Base-by-base conservation (phyloP, 768 basidiomycete genomes). In the Pleurotus platypus region DNA sequence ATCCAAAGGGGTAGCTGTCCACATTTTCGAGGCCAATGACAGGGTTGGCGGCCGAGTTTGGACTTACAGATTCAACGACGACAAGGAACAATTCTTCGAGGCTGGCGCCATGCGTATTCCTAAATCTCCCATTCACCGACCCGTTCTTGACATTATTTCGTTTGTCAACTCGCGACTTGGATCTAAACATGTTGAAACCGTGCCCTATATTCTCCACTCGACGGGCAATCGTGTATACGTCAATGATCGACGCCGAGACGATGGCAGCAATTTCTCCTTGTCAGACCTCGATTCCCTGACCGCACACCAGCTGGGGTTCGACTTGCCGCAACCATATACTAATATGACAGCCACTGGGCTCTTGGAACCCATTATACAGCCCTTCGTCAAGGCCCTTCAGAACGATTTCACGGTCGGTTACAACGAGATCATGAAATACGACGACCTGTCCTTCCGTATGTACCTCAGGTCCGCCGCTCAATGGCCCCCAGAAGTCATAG, bases 61-160 rank as follows among this genome's bases (percentile, higher is more conserved):
- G 38, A 62, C 61, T 22, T 37, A 62, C 35, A 38, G 45, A 22
- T 62, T 62, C 48, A 59, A 51, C 45, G 16, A 39, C 2, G 62
- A 62, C 45, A 43, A 63, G 7, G 45, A 62, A 18, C 61, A 62
- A 24, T 62, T 60, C 35, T 62, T 63, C 22, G 61, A 62, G 46
- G 62, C 58, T 2, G 61, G 61, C 13, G 61, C 62, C 11, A 62
- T 63, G 61, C 62, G 61, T 43, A 55, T 62, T 48, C 61, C 61
- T 16, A 53, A 55, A 22, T 58, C 51, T 13, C 24, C 39, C 35
- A 39, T 54, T 18, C 51, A 54, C 20, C 51, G 58, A 18, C 26
- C 38, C 18, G 42, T 46, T 9, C 39, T 55, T 40, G 42, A 55
- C 20, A 45, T 58, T 11, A 61, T 57, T 24, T 56, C 46, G 13